A percentile compares a stretch with the other conserved stretches of the same genome.
These are phyloP conservation scores for Salix dunnii DNA, from an alignment of 345 rosid genomes.

Conservation along the genomic window DNA sequence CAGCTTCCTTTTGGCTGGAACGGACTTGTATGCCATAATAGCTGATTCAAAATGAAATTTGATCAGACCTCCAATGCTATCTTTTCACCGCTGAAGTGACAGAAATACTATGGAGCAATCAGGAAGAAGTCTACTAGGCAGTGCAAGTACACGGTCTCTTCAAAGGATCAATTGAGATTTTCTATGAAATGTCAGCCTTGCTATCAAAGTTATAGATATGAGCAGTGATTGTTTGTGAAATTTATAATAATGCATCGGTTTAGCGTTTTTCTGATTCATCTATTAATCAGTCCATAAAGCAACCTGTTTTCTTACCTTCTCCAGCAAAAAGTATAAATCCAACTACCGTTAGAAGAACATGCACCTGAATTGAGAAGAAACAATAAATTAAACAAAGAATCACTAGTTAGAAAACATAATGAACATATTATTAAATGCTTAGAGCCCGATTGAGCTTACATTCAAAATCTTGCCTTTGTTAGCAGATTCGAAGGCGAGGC, in stretches of 20 bases:
- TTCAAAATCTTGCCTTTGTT: constrained; percentile 41
- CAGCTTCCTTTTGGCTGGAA: constrained; percentile 29
- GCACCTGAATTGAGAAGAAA: constrained; percentile 31
- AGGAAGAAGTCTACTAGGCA: not conserved
- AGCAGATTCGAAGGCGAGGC: constrained; percentile 40
- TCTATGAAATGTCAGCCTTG: too few species aligned
- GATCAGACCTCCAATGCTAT: too few species aligned
- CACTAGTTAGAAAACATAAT: not conserved
- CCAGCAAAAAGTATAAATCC: constrained; percentile 52
- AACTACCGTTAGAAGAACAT: constrained; percentile 48
- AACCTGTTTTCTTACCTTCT: constrained; percentile 35
- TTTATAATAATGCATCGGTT: too few species aligned
- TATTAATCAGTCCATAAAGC: not conserved
- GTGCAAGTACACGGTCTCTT: too few species aligned
- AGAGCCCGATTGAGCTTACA: constrained; percentile 8
- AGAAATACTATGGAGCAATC: too few species aligned
- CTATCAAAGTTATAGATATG: too few species aligned
- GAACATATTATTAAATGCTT: not conserved
- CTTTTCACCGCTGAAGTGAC: too few species aligned
- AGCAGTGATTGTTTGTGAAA: too few species aligned
- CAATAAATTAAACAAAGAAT: not conserved
- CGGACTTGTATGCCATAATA: constrained; percentile 49
- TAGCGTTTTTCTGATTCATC: too few species aligned
- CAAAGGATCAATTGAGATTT: too few species aligned
- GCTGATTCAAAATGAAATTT: constrained; percentile 26